Evolutionary conservation across 352 stramenopile genomes (phyloP).

Genomic region (Phytophthora parvispora): DNA sequence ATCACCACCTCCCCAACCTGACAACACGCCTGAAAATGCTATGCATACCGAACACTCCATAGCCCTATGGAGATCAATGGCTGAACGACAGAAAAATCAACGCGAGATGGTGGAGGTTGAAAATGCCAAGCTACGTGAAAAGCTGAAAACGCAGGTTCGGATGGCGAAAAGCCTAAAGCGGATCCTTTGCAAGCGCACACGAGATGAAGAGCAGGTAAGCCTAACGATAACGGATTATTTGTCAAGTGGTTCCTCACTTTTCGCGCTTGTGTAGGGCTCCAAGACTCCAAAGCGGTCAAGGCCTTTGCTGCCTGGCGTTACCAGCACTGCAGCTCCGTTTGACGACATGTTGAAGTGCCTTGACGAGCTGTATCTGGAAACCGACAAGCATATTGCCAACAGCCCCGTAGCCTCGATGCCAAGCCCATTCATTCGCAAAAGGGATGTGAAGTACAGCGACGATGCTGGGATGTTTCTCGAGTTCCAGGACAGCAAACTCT

Average conservation of each 20-base stretch:
- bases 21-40: neutral
- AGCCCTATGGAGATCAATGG: slow-evolving; percentile 49
- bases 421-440: slow-evolving; percentile 14
- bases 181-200: slow-evolving; percentile 38
- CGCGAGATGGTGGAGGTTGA: slow-evolving; percentile 42
- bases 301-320: neutral
- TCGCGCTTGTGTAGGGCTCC: no score
- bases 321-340: neutral
- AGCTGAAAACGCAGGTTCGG: slow-evolving; percentile 51
- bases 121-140: slow-evolving; percentile 49
- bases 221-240: neutral
- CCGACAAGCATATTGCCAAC: neutral
- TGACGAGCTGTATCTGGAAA: slow-evolving; percentile 13
- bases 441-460: slow-evolving; percentile 29
- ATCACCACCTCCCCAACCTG: neutral
- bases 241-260: no score
- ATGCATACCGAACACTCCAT: slow-evolving; percentile 10
- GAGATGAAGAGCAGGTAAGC: slow-evolving; percentile 19
- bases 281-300: slow-evolving; percentile 14
- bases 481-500: slow-evolving; percentile 36
- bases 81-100: slow-evolving; percentile 45
- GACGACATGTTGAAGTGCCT: slow-evolving; percentile 20
- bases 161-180: slow-evolving; percentile 44
- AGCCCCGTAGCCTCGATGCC: slow-evolving; percentile 1
- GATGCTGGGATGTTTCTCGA: slow-evolving; percentile 39